Percentiles rank a stretch among this genome's conserved stretches.
Conservation (phyloP, 441 rosid genomes). For the Mallotus japonicus region DNA sequence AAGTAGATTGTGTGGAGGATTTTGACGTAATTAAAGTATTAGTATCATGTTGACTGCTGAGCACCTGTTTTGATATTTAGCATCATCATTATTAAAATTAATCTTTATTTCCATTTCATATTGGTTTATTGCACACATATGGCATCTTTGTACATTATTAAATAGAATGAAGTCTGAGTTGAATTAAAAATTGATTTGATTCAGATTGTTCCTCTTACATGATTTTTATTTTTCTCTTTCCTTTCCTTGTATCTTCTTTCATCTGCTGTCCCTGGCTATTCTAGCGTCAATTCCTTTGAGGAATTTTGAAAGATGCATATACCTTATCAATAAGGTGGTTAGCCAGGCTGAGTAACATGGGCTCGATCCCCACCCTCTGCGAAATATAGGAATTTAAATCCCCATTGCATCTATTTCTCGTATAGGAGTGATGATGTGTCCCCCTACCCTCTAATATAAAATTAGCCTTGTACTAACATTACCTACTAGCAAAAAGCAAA, state of each 20-base stretch:
- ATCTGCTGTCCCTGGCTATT: too few relatives aligned
- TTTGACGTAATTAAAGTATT: background rate
- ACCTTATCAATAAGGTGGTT: background rate
- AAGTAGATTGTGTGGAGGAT: background rate
- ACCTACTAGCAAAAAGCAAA: too few relatives aligned
- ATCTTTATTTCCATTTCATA: background rate
- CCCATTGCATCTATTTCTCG: too few relatives aligned
- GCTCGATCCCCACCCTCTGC: too few relatives aligned
- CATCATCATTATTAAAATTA: background rate
- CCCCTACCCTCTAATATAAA: too few relatives aligned
- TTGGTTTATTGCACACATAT: background rate
- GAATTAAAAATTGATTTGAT: background rate
- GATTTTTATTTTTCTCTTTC: background rate
- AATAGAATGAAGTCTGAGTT: background rate
- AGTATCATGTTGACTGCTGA: background rate
- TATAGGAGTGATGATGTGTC: too few relatives aligned
- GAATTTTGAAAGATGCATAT: background rate
- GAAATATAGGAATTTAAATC: too few relatives aligned
- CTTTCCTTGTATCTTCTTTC: background rate
- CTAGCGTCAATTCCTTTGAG: too few relatives aligned
- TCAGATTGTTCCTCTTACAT: background rate
- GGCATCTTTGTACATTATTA: background rate
- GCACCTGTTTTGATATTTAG: background rate
- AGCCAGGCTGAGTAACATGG: too few relatives aligned
- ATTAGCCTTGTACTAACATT: too few relatives aligned